These are phyloP conservation scores for Acacia confusa DNA, from an alignment of 306 rosid genomes.

Conservation along the genomic window DNA sequence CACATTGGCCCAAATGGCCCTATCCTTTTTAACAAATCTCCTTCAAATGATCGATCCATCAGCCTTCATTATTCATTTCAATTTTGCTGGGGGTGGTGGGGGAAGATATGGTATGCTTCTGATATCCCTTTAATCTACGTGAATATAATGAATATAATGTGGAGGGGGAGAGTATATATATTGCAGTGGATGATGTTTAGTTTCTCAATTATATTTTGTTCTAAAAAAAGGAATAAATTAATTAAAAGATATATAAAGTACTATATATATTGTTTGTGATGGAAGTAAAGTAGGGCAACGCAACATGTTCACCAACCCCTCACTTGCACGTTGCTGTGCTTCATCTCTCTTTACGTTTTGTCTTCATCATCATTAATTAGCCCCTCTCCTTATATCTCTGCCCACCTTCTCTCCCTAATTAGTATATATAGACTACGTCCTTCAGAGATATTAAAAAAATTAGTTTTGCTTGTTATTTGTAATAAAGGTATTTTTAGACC, in stretches of 20 bases:
- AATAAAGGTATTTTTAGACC: too few species aligned
- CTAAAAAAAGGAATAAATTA: background rate
- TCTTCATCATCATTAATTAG: constrained; percentile 35
- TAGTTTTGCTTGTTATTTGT: too few species aligned
- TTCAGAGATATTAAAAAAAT: too few species aligned
- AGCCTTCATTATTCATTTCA: background rate
- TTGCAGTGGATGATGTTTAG: background rate
- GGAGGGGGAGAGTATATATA: background rate
- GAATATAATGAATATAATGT: background rate
- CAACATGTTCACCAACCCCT: constrained; percentile 46
- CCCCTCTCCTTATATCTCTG: constrained; percentile 38
- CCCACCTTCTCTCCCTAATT: too few species aligned
- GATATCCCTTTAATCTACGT: background rate
- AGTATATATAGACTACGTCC: background rate
- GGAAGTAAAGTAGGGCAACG: constrained; percentile 48
- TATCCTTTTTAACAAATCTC: constrained; percentile 6
- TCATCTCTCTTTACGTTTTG: constrained; percentile 61
- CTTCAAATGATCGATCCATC: background rate
- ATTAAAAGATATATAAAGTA: background rate
- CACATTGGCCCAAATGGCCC: constrained; percentile 41
- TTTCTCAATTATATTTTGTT: background rate
- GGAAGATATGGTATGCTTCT: background rate
- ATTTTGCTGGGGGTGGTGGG: background rate
- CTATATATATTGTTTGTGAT: constrained; percentile 52
- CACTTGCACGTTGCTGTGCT: constrained; percentile 52